Evolutionary conservation across 2,329 filamentous ascomycete species (phyloP), one percentile per base, ranked within the genome.

Genomic region (Didymella sp.): DNA sequence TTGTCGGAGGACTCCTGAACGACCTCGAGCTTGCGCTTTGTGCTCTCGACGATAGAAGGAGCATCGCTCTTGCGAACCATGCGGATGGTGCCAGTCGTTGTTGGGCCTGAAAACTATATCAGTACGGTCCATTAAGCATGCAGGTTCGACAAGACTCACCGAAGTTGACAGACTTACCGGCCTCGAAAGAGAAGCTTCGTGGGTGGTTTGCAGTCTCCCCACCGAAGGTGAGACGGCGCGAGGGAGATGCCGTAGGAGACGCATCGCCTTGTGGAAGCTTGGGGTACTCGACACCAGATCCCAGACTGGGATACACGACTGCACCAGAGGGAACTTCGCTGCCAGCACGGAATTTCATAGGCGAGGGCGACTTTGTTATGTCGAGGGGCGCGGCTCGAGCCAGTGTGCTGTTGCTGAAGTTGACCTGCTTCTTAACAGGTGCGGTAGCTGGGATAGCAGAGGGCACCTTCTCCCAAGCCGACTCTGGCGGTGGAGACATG

Each of bases 341-440:
- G 27, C 68, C 70, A 28, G 73, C 73, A 22, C 69, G 68, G 44
- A 71, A 60, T 59, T 75, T 74, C 62, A 73, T 69, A 1, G 73
- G 74, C 9, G 73, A 75, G 11, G 72, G 73, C 27, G 73, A 74
- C 48, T 73, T 71, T 57, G 64, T 64, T 35, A 72, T 38, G 35
- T 73, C 33, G 7, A 19, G 70, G 17, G 66, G 60, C 21, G 73
- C 64, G 9, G 68, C 56, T 57, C 74, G 66, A 72, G 78, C 62
- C 62, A 90, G 84, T 31, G 88, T 87, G 59, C 86, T 87, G 0
- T 88, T 88, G 0, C 89, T 92, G 69, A 96, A 96, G 47, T 90
- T 87, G 31, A 96, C 91, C 53, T 85, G 88, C 79, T 96, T 96
- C 74, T 87, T 90, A 22, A 87, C 84, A 28, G 87, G 87, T 7